phyloP scores from a whole-genome alignment of 305 asterid genomes.

The Fraxinus xanthoxyloides region DNA sequence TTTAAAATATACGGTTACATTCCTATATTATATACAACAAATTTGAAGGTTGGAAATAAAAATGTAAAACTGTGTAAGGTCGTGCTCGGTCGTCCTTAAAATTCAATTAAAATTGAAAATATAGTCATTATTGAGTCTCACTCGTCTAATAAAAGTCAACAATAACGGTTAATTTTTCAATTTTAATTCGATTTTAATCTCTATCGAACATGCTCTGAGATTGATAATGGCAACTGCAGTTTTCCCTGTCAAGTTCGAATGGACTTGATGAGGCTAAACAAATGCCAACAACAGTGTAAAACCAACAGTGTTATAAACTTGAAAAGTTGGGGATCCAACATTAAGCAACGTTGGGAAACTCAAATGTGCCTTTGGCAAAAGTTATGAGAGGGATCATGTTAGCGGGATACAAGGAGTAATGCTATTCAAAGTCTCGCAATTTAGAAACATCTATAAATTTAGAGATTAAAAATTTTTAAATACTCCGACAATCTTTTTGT shows the following conservation, averaged over 20 bases:
- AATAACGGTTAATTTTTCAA: too few relatives aligned
- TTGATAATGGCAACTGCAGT: background rate
- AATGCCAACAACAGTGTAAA: background rate
- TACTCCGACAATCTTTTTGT: background rate
- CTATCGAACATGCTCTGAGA: too few relatives aligned
- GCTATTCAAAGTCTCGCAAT: background rate
- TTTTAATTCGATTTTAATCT: too few relatives aligned
- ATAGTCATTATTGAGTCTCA: too few relatives aligned
- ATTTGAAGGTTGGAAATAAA: background rate
- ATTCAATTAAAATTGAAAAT: too few relatives aligned
- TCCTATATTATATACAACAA: background rate
- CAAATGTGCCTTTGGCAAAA: background rate
- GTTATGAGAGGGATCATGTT: background rate
- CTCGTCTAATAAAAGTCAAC: too few relatives aligned
- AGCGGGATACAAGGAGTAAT: too few relatives aligned
- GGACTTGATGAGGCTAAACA: background rate
- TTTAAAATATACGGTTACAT: background rate
- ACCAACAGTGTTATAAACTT: background rate
- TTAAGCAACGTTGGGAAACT: background rate
- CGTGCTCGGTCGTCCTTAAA: too few relatives aligned
- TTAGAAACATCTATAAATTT: too few relatives aligned
- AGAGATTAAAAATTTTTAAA: background rate
- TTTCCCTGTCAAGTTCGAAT: background rate
- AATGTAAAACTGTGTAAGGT: background rate
- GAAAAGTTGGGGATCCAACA: background rate